A percentile compares a stretch with the other conserved stretches of the same genome.
phyloP scores from a whole-genome alignment of 495 filamentous ascomycete species.

The Podospora bellae-mahoneyi region DNA sequence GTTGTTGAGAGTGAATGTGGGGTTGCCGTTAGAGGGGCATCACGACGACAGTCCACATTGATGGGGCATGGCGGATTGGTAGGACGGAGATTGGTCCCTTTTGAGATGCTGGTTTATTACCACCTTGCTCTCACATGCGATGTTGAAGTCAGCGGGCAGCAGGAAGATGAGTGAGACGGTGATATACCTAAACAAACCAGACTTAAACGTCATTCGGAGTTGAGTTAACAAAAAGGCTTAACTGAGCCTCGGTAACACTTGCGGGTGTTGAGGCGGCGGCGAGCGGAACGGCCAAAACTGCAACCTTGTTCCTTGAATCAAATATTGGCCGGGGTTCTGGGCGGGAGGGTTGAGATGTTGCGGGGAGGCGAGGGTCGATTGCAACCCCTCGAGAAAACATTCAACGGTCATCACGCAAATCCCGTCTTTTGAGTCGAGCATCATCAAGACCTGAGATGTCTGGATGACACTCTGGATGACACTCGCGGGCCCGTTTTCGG shows the following conservation, averaged over 20 bases:
- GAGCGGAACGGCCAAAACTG: constrained; percentile 13
- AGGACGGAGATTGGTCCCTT: neutral
- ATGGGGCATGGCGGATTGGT: neutral
- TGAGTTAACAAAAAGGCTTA: neutral
- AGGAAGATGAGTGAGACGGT: neutral
- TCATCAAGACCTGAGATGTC: neutral
- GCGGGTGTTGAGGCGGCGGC: neutral
- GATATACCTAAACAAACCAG: neutral
- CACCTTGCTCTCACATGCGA: neutral
- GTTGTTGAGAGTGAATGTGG: constrained; percentile 3
- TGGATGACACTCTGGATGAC: constrained; percentile 5
- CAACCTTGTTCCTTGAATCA: constrained; percentile 29
- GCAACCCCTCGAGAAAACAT: neutral
- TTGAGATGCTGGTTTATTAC: neutral
- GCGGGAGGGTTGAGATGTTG: constrained; percentile 1
- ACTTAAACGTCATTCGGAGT: neutral
- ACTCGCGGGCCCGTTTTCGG: constrained; percentile 23
- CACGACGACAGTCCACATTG: neutral
- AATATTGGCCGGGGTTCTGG: constrained; percentile 2
- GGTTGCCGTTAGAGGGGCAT: constrained; percentile 4
- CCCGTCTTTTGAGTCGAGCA: neutral
- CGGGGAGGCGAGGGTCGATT: neutral
- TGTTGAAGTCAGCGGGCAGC: neutral
- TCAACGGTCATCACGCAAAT: neutral
- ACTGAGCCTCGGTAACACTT: constrained; percentile 8